These are phyloP conservation scores for Dacryopinax primogenitus DNA, from an alignment of 768 basidiomycete species.

Conservation along the genomic window DNA sequence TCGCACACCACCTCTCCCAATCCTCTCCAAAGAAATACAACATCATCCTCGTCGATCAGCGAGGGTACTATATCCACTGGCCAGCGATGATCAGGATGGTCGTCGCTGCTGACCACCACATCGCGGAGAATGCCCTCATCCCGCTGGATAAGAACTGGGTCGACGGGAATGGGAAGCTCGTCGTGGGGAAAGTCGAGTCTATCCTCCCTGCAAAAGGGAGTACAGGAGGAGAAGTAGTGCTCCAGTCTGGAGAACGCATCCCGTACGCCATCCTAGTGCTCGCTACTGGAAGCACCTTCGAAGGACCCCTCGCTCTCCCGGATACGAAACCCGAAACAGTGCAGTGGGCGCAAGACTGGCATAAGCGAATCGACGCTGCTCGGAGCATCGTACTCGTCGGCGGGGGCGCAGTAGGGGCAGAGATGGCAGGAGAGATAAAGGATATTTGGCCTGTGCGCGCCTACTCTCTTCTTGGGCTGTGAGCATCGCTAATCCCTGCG, in stretches of 20 bases:
- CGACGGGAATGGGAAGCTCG: constrained; percentile 12
- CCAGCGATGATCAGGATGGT: constrained; percentile 40
- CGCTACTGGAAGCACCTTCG: constrained; percentile 46
- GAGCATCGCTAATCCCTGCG: not conserved
- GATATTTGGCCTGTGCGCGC: constrained; percentile 28
- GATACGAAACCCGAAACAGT: constrained; percentile 19
- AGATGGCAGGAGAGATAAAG: constrained; percentile 36
- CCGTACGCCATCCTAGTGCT: constrained; percentile 46
- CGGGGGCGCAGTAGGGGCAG: constrained; percentile 45
- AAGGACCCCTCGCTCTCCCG: constrained; percentile 38
- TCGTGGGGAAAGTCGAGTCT: constrained; percentile 8
- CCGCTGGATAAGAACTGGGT: constrained; percentile 28
- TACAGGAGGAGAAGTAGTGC: constrained; percentile 36
- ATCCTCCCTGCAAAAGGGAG: constrained; percentile 16
- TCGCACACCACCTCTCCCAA: constrained; percentile 38
- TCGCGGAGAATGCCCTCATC: constrained; percentile 38
- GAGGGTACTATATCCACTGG: constrained; percentile 40
- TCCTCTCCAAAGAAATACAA: constrained; percentile 39
- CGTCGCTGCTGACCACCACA: constrained; percentile 33
- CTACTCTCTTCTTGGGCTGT: constrained; percentile 3
- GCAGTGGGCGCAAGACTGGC: constrained; percentile 27
- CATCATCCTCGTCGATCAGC: constrained; percentile 43
- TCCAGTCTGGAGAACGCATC: constrained; percentile 39
- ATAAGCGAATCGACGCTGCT: constrained; percentile 24
- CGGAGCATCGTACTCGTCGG: constrained; percentile 39